Percentiles rank a stretch among this genome's conserved stretches.
Evolutionary conservation across 2,329 filamentous ascomycete genomes (phyloP).

Genomic region (Magnaporthiopsis rhizophila): DNA sequence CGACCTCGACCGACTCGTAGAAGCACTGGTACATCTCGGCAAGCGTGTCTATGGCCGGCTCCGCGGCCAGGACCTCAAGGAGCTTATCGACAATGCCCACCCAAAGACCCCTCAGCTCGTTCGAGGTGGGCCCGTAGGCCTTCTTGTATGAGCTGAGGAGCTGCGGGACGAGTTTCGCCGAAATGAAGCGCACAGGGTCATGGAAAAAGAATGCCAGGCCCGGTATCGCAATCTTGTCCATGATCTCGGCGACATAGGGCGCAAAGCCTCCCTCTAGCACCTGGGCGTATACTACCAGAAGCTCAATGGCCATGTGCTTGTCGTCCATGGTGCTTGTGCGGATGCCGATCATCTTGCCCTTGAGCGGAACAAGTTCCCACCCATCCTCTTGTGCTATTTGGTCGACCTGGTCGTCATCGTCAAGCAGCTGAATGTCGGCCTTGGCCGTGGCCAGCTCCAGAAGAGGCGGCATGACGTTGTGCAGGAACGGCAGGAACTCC

Average conservation of each 20-base stretch:
- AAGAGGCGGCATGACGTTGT: constrained; percentile 88
- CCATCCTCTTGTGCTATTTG: constrained; percentile 90
- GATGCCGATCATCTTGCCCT: constrained; percentile 97
- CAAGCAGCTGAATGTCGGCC: constrained; percentile 91
- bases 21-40: constrained; percentile 99
- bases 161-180: constrained; percentile 88
- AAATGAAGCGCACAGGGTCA: constrained; percentile 90
- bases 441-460: constrained; percentile 88
- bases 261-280: constrained; percentile 91
- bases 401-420: constrained; percentile 90
- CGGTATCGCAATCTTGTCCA: constrained; percentile 93
- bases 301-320: constrained; percentile 99
- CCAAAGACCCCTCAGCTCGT: constrained; percentile 78
- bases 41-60: constrained; percentile 91
- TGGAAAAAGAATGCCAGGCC: constrained; percentile 98
- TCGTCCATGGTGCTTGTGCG: constrained; percentile 95
- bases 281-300: constrained; percentile 94
- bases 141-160: constrained; percentile 92
- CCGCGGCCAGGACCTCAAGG: constrained; percentile 84
- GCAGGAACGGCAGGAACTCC: constrained; percentile 88
- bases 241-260: constrained; percentile 83
- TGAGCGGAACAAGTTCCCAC: constrained; percentile 94
- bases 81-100: constrained; percentile 78
- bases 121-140: constrained; percentile 72
- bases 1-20: constrained; percentile 93